A percentile compares a stretch with the other conserved stretches of the same genome.
phyloP scores from a whole-genome alignment of 2,329 filamentous ascomycete genomes.

The Onygena corvina region DNA sequence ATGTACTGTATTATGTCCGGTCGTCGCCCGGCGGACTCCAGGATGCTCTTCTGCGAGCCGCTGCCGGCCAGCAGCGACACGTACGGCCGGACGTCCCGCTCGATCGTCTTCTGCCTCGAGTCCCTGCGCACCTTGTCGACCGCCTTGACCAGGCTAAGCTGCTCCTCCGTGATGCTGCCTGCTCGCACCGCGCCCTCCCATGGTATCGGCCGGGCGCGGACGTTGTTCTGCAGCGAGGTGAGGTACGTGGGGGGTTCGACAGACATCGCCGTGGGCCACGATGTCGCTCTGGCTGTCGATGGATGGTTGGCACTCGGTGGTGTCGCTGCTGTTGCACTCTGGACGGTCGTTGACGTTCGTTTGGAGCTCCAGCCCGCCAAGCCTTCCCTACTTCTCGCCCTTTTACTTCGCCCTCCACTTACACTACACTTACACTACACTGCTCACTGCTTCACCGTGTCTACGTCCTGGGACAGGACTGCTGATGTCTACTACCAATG shows the following conservation, averaged over 20 bases:
- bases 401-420: no score
- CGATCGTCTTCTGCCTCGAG: slow-evolving; percentile 69
- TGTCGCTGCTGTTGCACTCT: no score
- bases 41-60: slow-evolving; percentile 54
- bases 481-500: no score
- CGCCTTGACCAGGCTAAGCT: slow-evolving; percentile 89
- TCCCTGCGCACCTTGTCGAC: slow-evolving; percentile 95
- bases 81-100: slow-evolving; percentile 69
- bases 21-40: slow-evolving; percentile 75
- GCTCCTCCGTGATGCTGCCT: slow-evolving; percentile 83
- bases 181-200: slow-evolving; percentile 95
- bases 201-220: slow-evolving; percentile 85
- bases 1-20: slow-evolving; percentile 91
- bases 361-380: no score
- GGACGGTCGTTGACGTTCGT: no score
- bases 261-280: slow-evolving; percentile 52
- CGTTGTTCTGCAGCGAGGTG: slow-evolving; percentile 86
- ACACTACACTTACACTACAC: no score
- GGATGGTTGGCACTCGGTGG: no score
- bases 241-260: slow-evolving; percentile 84
- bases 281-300: neutral
- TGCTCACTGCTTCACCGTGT: no score
- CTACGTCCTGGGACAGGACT: no score
- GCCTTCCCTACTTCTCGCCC: no score
- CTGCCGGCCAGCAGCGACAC: slow-evolving; percentile 65